phyloP scores from a whole-genome alignment of 2,329 filamentous ascomycete species.

The Macrophomina phaseolina region DNA sequence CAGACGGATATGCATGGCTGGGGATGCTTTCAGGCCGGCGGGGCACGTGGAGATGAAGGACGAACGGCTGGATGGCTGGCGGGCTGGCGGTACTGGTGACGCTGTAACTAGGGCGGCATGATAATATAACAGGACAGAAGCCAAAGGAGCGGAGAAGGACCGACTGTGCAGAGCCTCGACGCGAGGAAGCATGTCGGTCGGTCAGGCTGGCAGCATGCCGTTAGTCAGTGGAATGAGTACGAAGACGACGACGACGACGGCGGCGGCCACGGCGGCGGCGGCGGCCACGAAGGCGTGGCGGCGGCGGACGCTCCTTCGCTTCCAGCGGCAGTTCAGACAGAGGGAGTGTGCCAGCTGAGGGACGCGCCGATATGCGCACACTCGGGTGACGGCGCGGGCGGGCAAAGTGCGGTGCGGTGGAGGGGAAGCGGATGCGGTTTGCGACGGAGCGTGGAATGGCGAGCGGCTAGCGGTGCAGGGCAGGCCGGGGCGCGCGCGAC shows the following conservation, averaged over 20 bases:
- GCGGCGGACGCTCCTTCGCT: neutral
- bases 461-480: neutral
- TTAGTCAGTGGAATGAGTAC: neutral
- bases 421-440: neutral
- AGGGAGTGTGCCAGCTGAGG: slow-evolving; percentile 1
- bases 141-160: slow-evolving; percentile 8
- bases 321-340: neutral
- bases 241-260: too few relatives aligned
- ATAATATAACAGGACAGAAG: slow-evolving; percentile 7
- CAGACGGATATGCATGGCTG: neutral
- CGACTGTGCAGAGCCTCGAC: slow-evolving; percentile 25
- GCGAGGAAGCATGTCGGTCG: slow-evolving; percentile 12
- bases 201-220: too few relatives aligned
- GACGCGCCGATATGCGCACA: neutral
- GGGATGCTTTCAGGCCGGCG: neutral
- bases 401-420: neutral
- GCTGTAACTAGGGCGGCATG: neutral
- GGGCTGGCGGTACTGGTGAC: neutral
- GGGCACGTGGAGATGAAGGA: slow-evolving; percentile 4
- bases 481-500: neutral
- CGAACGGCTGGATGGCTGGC: neutral
- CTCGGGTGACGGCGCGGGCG: too few relatives aligned
- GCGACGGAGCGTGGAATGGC: too few relatives aligned
- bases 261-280: neutral
- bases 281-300: slow-evolving; percentile 11